Evolutionary conservation across 768 basidiomycete genomes (phyloP), one percentile per base, ranked within the genome.

Genomic region (Holtermanniella nyarrowii): DNA sequence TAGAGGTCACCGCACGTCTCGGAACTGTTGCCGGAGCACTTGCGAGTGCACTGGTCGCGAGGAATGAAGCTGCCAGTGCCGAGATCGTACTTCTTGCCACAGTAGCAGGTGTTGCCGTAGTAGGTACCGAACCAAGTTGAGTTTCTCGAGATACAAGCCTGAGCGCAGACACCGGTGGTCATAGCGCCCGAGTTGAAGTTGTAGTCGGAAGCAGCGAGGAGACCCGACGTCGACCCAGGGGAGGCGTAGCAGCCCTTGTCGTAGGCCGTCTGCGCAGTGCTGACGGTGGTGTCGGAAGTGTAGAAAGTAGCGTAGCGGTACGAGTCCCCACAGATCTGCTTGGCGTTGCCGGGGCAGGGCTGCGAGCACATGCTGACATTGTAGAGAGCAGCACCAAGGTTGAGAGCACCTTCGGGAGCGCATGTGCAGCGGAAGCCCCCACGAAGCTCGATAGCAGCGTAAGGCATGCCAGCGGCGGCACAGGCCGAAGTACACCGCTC

Each of bases 101-200:
- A 70, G 14, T 54, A 55, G 46, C 68, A 70, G n/a, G 44, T 50
- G 24, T 50, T 52, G 18, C 55, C 58, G 20, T 26, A 43, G 21
- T 50, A 52, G 37, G 68, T 66, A 24, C 57, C 25, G 18, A 61
- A 57, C 68, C 68, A 69, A 18, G 56, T 61, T 18, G 59, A 48
- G 41, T 59, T 57, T 18, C 50, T 31, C 44, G 58, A 27, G 44
- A 49, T 46, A 44, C 68, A 70, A 21, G 61, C 60, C 21, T 57
- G 50, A n/a, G 55, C 43, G 46, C 68, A 69, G 16, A 55, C 31
- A 13, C 60, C 55, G 48, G 51, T 64, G 42, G 68, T 69, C 58
- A 69, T 59, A 1, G 57, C n/a, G 14, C 21, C 26, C 16, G 57
- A 56, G 16, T 39, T 46, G 58, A 60, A 66, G 37, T 42, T 54